Conservation (phyloP, 441 rosid genomes). For the Gossypium davidsonii region DNA sequence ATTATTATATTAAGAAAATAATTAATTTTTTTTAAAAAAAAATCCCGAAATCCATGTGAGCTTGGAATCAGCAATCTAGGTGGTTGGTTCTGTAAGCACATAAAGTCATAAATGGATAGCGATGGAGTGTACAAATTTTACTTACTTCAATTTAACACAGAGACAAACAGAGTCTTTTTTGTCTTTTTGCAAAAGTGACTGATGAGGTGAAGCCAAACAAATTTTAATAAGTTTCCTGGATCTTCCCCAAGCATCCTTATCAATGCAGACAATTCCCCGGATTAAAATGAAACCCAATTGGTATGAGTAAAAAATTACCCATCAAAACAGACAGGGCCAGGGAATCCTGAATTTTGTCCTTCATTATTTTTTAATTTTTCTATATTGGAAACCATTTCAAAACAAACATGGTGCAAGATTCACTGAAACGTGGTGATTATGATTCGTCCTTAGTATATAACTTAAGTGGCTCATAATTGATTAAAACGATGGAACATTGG, state of each 20-base stretch:
- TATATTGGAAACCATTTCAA: background rate
- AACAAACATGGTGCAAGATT: slow-evolving; percentile 20
- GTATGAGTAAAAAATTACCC: background rate
- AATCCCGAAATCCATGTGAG: background rate
- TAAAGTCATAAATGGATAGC: background rate
- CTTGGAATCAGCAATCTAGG: background rate
- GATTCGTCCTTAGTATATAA: background rate
- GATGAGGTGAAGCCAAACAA: slow-evolving; percentile 18
- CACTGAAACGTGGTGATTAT: slow-evolving; percentile 11
- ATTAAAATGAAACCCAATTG: slow-evolving; percentile 20
- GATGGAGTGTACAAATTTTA: background rate
- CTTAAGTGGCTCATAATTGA: background rate
- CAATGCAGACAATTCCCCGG: slow-evolving; percentile 20
- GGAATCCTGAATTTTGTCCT: slow-evolving; percentile 37
- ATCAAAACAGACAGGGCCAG: slow-evolving; percentile 10
- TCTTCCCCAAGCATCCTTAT: slow-evolving; percentile 16
- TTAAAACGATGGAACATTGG: background rate
- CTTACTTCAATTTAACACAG: background rate
- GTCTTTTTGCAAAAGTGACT: background rate
- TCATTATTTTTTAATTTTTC: background rate
- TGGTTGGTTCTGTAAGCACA: background rate
- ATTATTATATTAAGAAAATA: background rate
- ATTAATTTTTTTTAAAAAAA: background rate
- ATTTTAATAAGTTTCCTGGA: background rate
- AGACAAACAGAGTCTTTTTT: background rate